Evolutionary conservation across 345 rosid genomes (phyloP).

Genomic region (Corchorus capsularis): DNA sequence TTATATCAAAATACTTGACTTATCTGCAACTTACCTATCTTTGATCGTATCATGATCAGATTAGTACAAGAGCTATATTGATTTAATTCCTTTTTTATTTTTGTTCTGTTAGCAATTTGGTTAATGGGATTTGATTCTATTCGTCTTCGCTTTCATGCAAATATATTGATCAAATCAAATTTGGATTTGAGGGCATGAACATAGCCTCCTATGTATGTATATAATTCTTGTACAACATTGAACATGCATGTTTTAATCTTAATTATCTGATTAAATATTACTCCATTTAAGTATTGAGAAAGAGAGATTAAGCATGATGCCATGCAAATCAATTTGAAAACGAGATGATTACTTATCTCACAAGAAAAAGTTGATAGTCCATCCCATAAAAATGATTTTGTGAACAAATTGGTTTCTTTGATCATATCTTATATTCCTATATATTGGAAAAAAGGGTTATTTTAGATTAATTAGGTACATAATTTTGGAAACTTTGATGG

Average conservation of each 20-base stretch:
- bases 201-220: background rate
- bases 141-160: too few relatives aligned
- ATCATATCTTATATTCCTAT: too few relatives aligned
- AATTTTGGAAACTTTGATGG: background rate
- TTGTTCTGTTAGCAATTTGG: too few relatives aligned
- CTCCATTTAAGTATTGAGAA: too few relatives aligned
- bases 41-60: background rate
- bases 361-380: too few relatives aligned
- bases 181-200: background rate
- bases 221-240: too few relatives aligned
- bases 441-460: background rate
- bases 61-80: background rate
- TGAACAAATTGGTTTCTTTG: too few relatives aligned
- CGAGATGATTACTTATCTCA: background rate
- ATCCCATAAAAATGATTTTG: too few relatives aligned
- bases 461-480: slow-evolving; percentile 4
- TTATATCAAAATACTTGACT: background rate
- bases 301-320: background rate
- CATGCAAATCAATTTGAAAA: slow-evolving; percentile 10
- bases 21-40: background rate
- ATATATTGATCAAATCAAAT: background rate
- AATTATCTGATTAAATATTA: too few relatives aligned
- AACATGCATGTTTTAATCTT: too few relatives aligned
- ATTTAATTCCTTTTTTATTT: too few relatives aligned
- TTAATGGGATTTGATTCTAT: background rate